Evolutionary conservation across 371 early-diverging fungal genomes (phyloP), one percentile per base, ranked within the genome.

Genomic region (Mortierella sp.): DNA sequence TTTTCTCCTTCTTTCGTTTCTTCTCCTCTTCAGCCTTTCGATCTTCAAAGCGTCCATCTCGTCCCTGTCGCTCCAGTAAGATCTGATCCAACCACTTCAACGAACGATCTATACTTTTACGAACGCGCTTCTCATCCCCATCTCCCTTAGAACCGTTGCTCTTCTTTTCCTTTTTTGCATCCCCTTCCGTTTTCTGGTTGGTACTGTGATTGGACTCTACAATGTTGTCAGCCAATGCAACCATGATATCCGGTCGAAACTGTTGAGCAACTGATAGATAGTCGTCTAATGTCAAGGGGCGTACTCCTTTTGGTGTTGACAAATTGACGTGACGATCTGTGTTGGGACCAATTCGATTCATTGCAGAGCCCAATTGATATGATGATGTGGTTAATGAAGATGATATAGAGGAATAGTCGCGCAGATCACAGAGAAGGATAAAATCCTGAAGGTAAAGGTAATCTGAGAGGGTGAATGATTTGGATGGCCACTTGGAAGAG

Each of bases 321-420:
- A 93, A 84, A 4, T 87, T 87, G 47, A 93, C 87, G 67, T 86
- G 89, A 64, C 89, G 89, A 64, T 93, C 93, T 10, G 90, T 89
- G 43, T 91, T 88, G 70, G 85, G 80, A 5, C 89, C 76, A 3
- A 85, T 60, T 4, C 86, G 84, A 6, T 59, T 68, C 8, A 83
- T 22, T 13, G 83, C 80, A 3, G 69, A 26, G 22, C 31, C 61
- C 10, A 7, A 7, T 26, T 17, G 26, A 40, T 40, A 37, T 37
- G 53, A 22, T 9, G 42, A 17, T 19, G 61, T 57, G 19, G 31
- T 29, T 31, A 54, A 17, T 22, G 43, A 55, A 7, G 61, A 29
- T 13, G 54, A 61, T 23, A 56, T 34, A n/a, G 40, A 69, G 2
- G 85, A 80, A 6, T 91, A 87, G 72, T 94, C 94, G n/a, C 91